Percentiles rank a stretch among this genome's conserved stretches.
Conservation (phyloP, 805 yeast species). For the Candida parachauliodes region DNA sequence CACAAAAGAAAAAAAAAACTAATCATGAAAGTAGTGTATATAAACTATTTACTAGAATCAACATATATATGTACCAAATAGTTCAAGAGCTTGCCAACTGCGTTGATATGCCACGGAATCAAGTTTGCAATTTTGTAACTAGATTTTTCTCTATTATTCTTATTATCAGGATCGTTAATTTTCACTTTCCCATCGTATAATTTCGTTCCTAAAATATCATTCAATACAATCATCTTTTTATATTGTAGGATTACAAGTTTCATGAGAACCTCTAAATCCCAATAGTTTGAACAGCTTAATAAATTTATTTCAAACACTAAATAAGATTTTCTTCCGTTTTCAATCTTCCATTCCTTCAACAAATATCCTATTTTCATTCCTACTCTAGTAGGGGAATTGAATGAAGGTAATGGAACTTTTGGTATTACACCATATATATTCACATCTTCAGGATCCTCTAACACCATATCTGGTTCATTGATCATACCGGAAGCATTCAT, state of each 20-base stretch:
- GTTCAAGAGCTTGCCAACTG: conserved; percentile 61
- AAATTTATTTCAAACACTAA: conserved; percentile 59
- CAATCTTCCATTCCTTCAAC: conserved; percentile 34
- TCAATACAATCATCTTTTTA: conserved; percentile 49
- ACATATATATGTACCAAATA: conserved; percentile 58
- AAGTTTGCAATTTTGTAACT: conserved; percentile 25
- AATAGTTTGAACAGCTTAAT: conserved; percentile 68
- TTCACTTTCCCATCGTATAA: conserved; percentile 16
- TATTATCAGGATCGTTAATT: background rate
- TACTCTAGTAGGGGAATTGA: conserved; percentile 66
- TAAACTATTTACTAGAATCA: conserved; percentile 17
- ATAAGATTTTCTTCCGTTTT: conserved; percentile 12
- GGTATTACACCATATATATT: conserved; percentile 58
- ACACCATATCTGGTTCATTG: conserved; percentile 18
- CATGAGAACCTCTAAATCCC: conserved; percentile 53
- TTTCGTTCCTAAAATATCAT: conserved; percentile 34
- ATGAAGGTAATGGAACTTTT: conserved; percentile 58
- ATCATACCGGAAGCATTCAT: too few relatives aligned
- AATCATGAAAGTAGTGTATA: conserved; percentile 5
- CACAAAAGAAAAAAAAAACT: conserved; percentile 2
- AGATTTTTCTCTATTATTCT: conserved; percentile 6
- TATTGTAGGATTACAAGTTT: conserved; percentile 56
- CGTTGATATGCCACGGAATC: conserved; percentile 71
- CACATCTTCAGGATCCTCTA: conserved; percentile 46
- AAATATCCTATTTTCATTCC: conserved; percentile 72